Percentiles rank a stretch among this genome's conserved stretches.
Conservation (phyloP, 345 rosid species). For the Brassica incana region DNA sequence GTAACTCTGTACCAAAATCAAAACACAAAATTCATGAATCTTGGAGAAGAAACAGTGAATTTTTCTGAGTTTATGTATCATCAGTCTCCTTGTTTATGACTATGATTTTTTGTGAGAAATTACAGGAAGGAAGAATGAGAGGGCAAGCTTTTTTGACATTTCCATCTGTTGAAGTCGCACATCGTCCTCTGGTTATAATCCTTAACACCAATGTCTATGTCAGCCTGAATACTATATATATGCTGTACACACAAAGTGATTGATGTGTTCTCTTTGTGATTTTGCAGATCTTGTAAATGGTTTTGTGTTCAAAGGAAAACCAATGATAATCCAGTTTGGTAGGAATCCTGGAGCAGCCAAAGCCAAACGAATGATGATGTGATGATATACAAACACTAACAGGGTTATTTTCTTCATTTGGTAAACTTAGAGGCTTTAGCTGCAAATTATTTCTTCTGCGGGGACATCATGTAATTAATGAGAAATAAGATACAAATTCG, state of each 20-base stretch:
- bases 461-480: neutral
- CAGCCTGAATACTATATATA: neutral
- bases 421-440: neutral
- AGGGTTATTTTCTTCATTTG: neutral
- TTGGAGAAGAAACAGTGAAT: neutral
- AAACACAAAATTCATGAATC: neutral
- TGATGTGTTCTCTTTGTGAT: constrained; percentile 6
- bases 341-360: constrained; percentile 60
- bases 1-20: neutral
- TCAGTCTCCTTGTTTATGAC: neutral
- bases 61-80: neutral
- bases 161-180: constrained; percentile 86
- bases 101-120: constrained; percentile 2
- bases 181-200: constrained; percentile 69
- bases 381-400: neutral
- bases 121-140: constrained; percentile 96
- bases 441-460: neutral
- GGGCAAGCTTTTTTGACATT: constrained; percentile 97
- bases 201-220: constrained; percentile 4
- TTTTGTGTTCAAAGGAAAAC: constrained; percentile 77
- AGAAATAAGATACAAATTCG: neutral
- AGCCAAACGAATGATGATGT: constrained; percentile 39
- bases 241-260: neutral
- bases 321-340: constrained; percentile 91
- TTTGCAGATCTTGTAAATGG: constrained; percentile 85